These are phyloP conservation scores for Acanthamoeba rhysodes DNA, from an alignment of 208 protist species.

Conservation along the genomic window DNA sequence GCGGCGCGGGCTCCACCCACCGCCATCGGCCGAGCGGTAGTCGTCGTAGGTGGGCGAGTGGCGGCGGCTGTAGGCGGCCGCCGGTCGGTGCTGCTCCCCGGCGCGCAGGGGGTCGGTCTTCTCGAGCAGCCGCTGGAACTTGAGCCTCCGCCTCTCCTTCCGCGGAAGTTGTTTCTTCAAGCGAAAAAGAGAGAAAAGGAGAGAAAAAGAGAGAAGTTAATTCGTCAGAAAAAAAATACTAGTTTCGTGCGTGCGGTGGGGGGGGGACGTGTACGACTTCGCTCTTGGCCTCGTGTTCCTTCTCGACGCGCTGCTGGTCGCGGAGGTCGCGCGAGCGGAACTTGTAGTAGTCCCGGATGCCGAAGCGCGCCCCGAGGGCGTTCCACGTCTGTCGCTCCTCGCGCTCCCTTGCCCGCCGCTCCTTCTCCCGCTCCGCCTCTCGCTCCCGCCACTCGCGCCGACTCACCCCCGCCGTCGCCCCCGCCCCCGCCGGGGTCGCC, in stretches of 20 bases:
- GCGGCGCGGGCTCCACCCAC: neutral
- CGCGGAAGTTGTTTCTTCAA: neutral
- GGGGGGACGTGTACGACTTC: constrained; percentile 6
- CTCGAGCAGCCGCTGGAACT: constrained; percentile 38
- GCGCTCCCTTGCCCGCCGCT: neutral
- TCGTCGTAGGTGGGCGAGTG: constrained; percentile 47
- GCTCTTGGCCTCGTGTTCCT: constrained; percentile 48
- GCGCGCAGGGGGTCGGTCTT: constrained; percentile 19
- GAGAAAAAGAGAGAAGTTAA: too few relatives aligned
- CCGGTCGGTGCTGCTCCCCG: neutral
- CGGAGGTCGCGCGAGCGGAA: neutral
- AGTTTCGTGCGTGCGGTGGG: neutral
- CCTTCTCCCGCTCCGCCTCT: constrained; percentile 1
- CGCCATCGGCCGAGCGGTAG: neutral
- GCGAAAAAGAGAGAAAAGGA: too few relatives aligned
- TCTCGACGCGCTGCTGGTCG: constrained; percentile 41
- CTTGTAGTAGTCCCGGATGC: constrained; percentile 18
- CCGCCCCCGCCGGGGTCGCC: too few relatives aligned
- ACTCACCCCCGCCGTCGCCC: neutral
- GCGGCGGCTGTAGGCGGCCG: neutral
- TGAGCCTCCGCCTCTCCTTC: constrained; percentile 6
- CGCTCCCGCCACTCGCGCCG: neutral
- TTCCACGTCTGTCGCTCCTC: constrained; percentile 33
- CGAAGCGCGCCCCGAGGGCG: constrained; percentile 6
- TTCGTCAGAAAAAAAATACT: too few relatives aligned